Evolutionary conservation across 2,329 filamentous ascomycete species (phyloP), one percentile per base, ranked within the genome.

Genomic region (Trichoderma semiorbis): DNA sequence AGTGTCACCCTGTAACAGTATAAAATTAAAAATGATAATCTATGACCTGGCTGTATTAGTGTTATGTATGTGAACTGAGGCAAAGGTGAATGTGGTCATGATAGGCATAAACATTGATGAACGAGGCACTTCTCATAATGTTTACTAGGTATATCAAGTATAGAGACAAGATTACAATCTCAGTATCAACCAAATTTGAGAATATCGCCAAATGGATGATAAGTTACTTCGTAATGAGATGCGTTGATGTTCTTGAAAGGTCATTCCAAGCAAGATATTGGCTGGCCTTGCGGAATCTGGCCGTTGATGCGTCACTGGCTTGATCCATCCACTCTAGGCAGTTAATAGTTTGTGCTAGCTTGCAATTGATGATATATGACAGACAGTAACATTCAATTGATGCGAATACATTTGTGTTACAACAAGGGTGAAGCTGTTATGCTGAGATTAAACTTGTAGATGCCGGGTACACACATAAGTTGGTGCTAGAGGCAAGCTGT

Each of bases 121-220:
- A 12, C 18, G 36, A 55, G 7, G 28, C 8, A 21, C 32, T 8
- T 30, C 5, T 30, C 18, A 60, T 4, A 14, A 16, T 26, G 24
- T 18, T 55, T 16, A 18, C n/a, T n/a, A n/a, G n/a, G n/a, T n/a
- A n/a, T 2, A 28, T 4, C 5, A 16, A 55, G 5, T 26, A 26
- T 8, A 1, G 50, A 28, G 3, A 55, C 24, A 12, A 55, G 7
- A 4, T 16, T 26, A 4, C n/a, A n/a, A n/a, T n/a, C n/a, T n/a
- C n/a, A n/a, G n/a, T 50, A 21, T 14, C 4, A 50, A 12, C 10
- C 1, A 21, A 53, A 24, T 21, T 12, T 21, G 5, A 14, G 11
- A 14, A 2, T 14, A 24, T 21, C 14, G 11, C 6, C 6, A 12
- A 5, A 7, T 1, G 1, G 3, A 11, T 21, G 12, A 53, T 0